phyloP scores from a whole-genome alignment of 768 basidiomycete species.

The Lentinula sp. region DNA sequence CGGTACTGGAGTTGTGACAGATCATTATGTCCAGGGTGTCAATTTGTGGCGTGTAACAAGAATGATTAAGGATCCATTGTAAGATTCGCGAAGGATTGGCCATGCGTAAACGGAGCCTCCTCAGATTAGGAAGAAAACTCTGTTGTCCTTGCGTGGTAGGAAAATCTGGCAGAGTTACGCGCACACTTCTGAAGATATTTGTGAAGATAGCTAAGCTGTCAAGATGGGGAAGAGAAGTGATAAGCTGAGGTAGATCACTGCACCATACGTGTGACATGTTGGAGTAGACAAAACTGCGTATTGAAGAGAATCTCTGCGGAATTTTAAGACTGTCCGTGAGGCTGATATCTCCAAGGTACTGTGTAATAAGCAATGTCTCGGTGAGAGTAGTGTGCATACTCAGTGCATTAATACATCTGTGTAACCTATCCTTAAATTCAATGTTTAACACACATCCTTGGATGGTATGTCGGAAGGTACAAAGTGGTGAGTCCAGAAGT shows the following conservation, averaged over 20 bases:
- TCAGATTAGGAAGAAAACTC: not conserved
- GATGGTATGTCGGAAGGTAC: conserved; percentile 3
- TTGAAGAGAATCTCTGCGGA: not conserved
- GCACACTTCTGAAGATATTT: not conserved
- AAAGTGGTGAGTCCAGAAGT: conserved; percentile 1
- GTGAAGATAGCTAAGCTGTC: conserved; percentile 2
- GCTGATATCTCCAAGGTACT: not conserved
- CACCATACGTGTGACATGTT: not conserved
- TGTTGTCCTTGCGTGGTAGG: not conserved
- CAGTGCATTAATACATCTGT: conserved; percentile 1
- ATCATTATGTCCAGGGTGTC: not conserved
- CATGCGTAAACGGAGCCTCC: conserved; percentile 2
- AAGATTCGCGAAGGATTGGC: conserved; percentile 1
- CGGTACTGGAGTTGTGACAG: not conserved
- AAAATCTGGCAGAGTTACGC: not conserved
- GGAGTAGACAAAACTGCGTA: conserved; percentile 1
- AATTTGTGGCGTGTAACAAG: conserved; percentile 1
- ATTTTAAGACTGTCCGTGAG: not conserved
- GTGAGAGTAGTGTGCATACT: not conserved
- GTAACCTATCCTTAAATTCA: not conserved
- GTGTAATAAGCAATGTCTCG: not conserved
- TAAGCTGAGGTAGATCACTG: not conserved
- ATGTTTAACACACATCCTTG: conserved; percentile 2
- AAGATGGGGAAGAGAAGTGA: conserved; percentile 1
- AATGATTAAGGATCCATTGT: not conserved